These are phyloP conservation scores for Neurospora intermedia DNA, from an alignment of 495 filamentous ascomycete species.

Conservation along the genomic window DNA sequence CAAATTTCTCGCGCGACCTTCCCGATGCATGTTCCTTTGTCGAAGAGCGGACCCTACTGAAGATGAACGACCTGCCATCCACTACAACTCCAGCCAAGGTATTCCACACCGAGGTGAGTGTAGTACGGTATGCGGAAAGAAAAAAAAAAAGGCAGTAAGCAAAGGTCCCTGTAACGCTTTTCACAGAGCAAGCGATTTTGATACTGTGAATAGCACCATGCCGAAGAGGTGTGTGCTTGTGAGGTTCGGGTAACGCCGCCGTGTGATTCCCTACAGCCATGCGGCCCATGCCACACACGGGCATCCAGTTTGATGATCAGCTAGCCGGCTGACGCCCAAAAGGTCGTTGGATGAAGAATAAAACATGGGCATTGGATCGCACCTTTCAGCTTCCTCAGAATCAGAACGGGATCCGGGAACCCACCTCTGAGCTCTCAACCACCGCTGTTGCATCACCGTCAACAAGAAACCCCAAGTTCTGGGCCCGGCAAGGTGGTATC, in stretches of 20 bases:
- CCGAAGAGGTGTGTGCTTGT: not conserved
- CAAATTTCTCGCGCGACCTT: not conserved
- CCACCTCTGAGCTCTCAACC: not conserved
- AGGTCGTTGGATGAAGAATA: not conserved
- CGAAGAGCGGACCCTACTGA: not conserved
- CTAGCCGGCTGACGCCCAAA: not conserved
- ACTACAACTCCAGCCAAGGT: not conserved
- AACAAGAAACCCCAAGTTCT: not conserved
- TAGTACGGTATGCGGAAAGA: not conserved
- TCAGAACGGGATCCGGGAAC: not conserved
- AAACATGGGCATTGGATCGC: not conserved
- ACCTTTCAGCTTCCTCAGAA: not conserved
- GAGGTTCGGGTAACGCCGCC: not conserved
- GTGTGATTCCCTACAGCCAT: not conserved
- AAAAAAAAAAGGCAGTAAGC: not conserved
- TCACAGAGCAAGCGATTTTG: not conserved
- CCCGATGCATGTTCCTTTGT: not conserved
- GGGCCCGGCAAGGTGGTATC: not conserved
- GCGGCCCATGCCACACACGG: not conserved
- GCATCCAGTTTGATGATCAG: not conserved
- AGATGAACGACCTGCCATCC: not conserved
- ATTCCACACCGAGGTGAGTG: not conserved
- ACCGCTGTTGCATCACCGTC: not conserved
- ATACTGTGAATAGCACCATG: not conserved
- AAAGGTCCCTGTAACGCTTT: not conserved